Percentiles rank a stretch among this genome's conserved stretches.
Conservation (phyloP, 148 eudicot genomes). For the Heliosperma pusillum region DNA sequence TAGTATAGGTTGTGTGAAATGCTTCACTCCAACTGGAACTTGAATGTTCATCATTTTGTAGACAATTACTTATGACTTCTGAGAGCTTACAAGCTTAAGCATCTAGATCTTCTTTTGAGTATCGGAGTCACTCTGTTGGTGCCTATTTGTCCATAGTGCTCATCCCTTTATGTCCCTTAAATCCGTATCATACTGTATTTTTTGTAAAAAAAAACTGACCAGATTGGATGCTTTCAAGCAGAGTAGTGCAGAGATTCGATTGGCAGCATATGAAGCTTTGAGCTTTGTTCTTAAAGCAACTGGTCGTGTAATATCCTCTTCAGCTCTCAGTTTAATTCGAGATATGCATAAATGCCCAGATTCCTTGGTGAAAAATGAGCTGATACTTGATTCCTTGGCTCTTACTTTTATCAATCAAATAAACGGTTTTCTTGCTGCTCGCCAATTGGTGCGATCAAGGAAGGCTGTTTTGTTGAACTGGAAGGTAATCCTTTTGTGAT, state of each 20-base stretch:
- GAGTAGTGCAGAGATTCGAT: slow-evolving; percentile 62
- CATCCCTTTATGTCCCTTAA: neutral
- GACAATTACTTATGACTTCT: neutral
- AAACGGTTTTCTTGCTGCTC: slow-evolving; percentile 56
- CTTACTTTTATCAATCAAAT: slow-evolving; percentile 56
- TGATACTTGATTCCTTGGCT: slow-evolving; percentile 57
- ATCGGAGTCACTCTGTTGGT: neutral
- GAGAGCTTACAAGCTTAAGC: neutral
- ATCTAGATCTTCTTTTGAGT: neutral
- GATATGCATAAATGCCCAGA: slow-evolving; percentile 31
- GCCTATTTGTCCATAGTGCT: neutral
- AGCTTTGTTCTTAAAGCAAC: slow-evolving; percentile 55
- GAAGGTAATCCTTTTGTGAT: slow-evolving; percentile 49
- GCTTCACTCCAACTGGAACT: neutral
- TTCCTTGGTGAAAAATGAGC: slow-evolving; percentile 25
- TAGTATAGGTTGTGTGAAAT: neutral
- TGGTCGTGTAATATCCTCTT: slow-evolving; percentile 41
- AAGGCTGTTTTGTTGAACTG: slow-evolving; percentile 74
- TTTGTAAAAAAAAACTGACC: slow-evolving; percentile 5
- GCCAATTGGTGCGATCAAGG: slow-evolving; percentile 62
- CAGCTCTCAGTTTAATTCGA: slow-evolving; percentile 37
- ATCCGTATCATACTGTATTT: neutral
- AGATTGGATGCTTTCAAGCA: slow-evolving; percentile 33
- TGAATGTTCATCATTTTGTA: too few relatives aligned
- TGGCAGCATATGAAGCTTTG: slow-evolving; percentile 82